phyloP scores from a whole-genome alignment of 2,329 filamentous ascomycete genomes.

The Aspergillus quadrilineatus region DNA sequence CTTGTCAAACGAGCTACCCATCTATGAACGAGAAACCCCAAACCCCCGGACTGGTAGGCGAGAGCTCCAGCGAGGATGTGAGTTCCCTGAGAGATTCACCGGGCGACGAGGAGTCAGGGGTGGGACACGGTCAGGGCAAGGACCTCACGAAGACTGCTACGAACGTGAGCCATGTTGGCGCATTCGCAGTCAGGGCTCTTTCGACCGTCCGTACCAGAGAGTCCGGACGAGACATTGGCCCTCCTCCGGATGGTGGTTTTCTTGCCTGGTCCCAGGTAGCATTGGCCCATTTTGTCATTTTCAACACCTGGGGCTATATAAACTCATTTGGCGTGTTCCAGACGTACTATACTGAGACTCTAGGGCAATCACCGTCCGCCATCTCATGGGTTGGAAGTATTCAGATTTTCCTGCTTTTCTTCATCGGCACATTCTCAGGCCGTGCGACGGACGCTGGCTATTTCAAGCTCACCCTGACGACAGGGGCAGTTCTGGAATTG shows the following conservation, averaged over 20 bases:
- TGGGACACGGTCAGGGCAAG: slow-evolving; percentile 14
- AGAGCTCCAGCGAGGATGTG: slow-evolving; percentile 11
- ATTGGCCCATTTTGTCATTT: slow-evolving; percentile 54
- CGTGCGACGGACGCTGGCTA: slow-evolving; percentile 54
- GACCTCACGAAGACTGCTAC: slow-evolving; percentile 25
- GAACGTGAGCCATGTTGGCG: slow-evolving; percentile 26
- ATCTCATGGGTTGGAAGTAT: slow-evolving; percentile 55
- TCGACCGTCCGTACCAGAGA: slow-evolving; percentile 40
- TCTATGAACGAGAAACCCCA: slow-evolving; percentile 4
- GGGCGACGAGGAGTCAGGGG: slow-evolving; percentile 22
- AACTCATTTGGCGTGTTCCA: slow-evolving; percentile 59
- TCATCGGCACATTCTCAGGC: slow-evolving; percentile 52
- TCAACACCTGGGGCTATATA: slow-evolving; percentile 58
- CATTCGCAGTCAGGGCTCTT: slow-evolving; percentile 30
- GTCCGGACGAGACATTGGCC: slow-evolving; percentile 37
- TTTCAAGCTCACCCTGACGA: slow-evolving; percentile 46
- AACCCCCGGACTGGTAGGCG: background rate
- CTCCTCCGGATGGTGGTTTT: slow-evolving; percentile 52
- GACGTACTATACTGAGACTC: slow-evolving; percentile 49
- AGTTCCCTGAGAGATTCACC: background rate
- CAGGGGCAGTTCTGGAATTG: slow-evolving; percentile 45
- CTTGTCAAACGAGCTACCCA: background rate
- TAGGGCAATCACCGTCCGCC: slow-evolving; percentile 46
- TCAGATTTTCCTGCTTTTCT: slow-evolving; percentile 53
- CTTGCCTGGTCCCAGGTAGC: slow-evolving; percentile 57